Percentiles rank a stretch among this genome's conserved stretches.
These are phyloP conservation scores for Podaxis sp. DNA, from an alignment of 768 basidiomycete species.

Conservation along the genomic window DNA sequence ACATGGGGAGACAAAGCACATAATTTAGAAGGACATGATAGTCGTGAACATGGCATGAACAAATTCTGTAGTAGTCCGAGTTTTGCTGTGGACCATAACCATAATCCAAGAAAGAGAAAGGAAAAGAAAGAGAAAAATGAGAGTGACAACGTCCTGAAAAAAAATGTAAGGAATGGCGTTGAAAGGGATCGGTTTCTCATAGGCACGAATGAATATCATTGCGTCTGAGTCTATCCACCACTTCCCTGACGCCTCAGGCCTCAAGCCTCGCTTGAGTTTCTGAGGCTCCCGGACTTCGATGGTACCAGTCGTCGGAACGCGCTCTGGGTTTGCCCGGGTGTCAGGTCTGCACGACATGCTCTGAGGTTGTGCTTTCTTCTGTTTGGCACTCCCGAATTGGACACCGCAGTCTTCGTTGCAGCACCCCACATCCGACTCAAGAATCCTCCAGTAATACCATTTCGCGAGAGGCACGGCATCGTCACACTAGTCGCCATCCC, in stretches of 20 bases:
- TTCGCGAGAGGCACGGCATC: slow-evolving; percentile 30
- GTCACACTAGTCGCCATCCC: slow-evolving; percentile 30
- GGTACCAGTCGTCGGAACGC: slow-evolving; percentile 9
- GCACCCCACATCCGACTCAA: slow-evolving; percentile 77
- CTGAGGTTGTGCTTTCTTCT: background rate
- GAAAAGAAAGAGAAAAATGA: slow-evolving; percentile 2
- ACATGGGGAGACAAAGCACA: slow-evolving; percentile 8
- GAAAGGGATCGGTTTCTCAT: background rate
- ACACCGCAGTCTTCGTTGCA: slow-evolving; percentile 26
- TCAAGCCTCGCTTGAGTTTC: slow-evolving; percentile 7
- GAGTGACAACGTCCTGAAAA: slow-evolving; percentile 7
- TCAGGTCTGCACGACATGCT: background rate
- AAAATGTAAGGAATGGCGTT: slow-evolving; percentile 5
- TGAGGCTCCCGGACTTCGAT: slow-evolving; percentile 9
- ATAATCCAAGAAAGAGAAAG: background rate
- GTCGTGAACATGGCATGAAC: slow-evolving; percentile 11
- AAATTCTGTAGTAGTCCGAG: slow-evolving; percentile 3
- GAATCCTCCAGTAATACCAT: slow-evolving; percentile 44
- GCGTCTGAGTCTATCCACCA: background rate
- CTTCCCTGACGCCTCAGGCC: background rate
- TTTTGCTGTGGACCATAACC: background rate
- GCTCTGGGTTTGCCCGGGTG: slow-evolving; percentile 4
- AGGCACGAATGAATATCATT: background rate
- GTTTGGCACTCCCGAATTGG: background rate
- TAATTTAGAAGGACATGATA: slow-evolving; percentile 9